These are phyloP conservation scores for Barnettozyma pratensis DNA, from an alignment of 805 yeast species.

Conservation along the genomic window DNA sequence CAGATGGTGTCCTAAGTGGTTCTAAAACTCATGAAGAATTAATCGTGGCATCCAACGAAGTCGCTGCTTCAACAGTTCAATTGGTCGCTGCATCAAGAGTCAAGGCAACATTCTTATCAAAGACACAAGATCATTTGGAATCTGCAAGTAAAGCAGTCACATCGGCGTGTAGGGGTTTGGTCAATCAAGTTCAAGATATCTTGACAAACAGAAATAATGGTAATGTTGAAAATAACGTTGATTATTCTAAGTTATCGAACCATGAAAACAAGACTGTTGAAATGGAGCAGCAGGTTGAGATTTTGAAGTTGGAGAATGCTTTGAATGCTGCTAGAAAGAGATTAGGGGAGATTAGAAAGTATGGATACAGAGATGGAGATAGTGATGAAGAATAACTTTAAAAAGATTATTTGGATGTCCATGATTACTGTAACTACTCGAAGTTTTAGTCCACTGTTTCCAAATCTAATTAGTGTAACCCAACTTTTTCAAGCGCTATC, in stretches of 20 bases:
- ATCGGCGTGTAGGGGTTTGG: conserved; percentile 70
- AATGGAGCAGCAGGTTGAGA: conserved; percentile 92
- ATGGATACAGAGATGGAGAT: conserved; percentile 63
- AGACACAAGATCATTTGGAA: conserved; percentile 72
- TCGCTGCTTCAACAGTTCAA: conserved; percentile 89
- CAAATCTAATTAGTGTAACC: no score
- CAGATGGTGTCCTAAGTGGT: conserved; percentile 71
- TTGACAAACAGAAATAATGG: conserved; percentile 31
- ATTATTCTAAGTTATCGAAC: conserved; percentile 61
- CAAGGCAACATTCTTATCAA: conserved; percentile 71
- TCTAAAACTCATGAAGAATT: conserved; percentile 73
- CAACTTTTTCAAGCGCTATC: no score
- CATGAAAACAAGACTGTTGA: conserved; percentile 82
- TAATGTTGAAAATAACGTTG: conserved; percentile 40
- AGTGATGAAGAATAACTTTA: conserved; percentile 50
- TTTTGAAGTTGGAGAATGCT: conserved; percentile 74
- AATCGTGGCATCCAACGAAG: conserved; percentile 87
- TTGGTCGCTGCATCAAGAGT: conserved; percentile 88
- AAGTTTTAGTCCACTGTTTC: no score
- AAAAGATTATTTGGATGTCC: no score
- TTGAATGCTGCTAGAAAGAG: conserved; percentile 69
- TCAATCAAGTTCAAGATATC: conserved; percentile 60
- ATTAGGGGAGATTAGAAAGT: conserved; percentile 78
- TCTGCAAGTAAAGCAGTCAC: conserved; percentile 63
- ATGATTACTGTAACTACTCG: no score